Conservation (phyloP, 2,329 filamentous ascomycete genomes). For the Exophiala lecanii-corni region DNA sequence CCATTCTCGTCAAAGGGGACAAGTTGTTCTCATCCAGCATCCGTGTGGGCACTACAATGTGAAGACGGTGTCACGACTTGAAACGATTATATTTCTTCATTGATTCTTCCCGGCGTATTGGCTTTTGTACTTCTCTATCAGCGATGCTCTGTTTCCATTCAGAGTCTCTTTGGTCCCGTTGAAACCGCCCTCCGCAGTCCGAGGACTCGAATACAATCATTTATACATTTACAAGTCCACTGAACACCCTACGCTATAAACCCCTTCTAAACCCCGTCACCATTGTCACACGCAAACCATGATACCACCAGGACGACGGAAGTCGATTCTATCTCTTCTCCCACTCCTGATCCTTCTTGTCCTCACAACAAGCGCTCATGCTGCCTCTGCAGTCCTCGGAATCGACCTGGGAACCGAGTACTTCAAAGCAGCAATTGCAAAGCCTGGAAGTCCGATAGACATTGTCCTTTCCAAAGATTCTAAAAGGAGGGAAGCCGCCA, state of each 20-base stretch:
- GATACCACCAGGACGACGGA: constrained; percentile 43
- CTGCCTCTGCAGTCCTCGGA: constrained; percentile 75
- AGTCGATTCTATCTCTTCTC: constrained; percentile 40
- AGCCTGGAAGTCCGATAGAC: constrained; percentile 93
- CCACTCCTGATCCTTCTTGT: constrained; percentile 50
- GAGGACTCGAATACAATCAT: no score
- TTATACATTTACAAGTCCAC: no score
- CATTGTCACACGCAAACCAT: constrained; percentile 34
- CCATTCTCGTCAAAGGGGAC: neutral
- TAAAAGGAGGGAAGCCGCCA: constrained; percentile 87
- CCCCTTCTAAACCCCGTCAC: no score
- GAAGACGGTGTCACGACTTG: neutral
- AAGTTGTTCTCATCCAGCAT: neutral
- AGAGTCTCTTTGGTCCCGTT: no score
- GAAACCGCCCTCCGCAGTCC: no score
- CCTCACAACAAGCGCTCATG: constrained; percentile 53
- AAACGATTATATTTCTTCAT: neutral
- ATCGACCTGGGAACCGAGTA: constrained; percentile 95
- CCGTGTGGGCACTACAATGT: neutral
- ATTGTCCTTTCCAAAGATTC: constrained; percentile 98
- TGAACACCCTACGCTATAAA: no score
- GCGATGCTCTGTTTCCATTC: no score
- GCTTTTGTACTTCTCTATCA: no score
- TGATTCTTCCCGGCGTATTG: neutral
- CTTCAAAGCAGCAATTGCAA: constrained; percentile 92